A percentile compares a stretch with the other conserved stretches of the same genome.
Conservation (phyloP, 768 basidiomycete genomes). For the Trametes punicea region DNA sequence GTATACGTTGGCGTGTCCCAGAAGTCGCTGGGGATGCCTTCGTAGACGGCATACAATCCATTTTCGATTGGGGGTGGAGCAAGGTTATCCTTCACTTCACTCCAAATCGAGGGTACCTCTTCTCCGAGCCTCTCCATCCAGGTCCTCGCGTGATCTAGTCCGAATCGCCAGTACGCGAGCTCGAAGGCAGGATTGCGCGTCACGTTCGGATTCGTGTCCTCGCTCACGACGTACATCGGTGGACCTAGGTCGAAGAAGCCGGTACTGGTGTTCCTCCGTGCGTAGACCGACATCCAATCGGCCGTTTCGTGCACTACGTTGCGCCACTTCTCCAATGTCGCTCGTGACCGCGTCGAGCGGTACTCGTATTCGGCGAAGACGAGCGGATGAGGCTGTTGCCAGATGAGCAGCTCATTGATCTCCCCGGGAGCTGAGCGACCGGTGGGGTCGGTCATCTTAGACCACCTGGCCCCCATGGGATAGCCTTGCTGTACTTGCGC, state of each 20-base stretch:
- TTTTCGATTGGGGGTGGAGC: slow-evolving; percentile 51
- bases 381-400: slow-evolving; percentile 60
- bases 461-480: slow-evolving; percentile 55
- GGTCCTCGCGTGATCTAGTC: slow-evolving; percentile 43
- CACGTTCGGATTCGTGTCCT: slow-evolving; percentile 52
- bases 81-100: slow-evolving; percentile 41
- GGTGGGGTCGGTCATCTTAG: slow-evolving; percentile 61
- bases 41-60: slow-evolving; percentile 52
- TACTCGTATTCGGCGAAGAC: slow-evolving; percentile 58
- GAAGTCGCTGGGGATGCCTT: slow-evolving; percentile 49
- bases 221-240: slow-evolving; percentile 55
- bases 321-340: slow-evolving; percentile 48
- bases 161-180: slow-evolving; percentile 55
- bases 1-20: slow-evolving; percentile 51
- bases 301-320: slow-evolving; percentile 50
- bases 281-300: slow-evolving; percentile 58
- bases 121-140: slow-evolving; percentile 47
- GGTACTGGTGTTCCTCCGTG: slow-evolving; percentile 48
- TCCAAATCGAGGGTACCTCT: slow-evolving; percentile 42
- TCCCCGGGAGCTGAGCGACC: slow-evolving; percentile 57
- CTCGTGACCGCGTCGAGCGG: slow-evolving; percentile 37
- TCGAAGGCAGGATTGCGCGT: slow-evolving; percentile 58
- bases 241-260: slow-evolving; percentile 53
- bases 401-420: slow-evolving; percentile 61
- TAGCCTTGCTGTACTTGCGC: slow-evolving; percentile 54